phyloP scores from a whole-genome alignment of 225 moss, liverwort and hornwort genomes.

The Asterella californica region DNA sequence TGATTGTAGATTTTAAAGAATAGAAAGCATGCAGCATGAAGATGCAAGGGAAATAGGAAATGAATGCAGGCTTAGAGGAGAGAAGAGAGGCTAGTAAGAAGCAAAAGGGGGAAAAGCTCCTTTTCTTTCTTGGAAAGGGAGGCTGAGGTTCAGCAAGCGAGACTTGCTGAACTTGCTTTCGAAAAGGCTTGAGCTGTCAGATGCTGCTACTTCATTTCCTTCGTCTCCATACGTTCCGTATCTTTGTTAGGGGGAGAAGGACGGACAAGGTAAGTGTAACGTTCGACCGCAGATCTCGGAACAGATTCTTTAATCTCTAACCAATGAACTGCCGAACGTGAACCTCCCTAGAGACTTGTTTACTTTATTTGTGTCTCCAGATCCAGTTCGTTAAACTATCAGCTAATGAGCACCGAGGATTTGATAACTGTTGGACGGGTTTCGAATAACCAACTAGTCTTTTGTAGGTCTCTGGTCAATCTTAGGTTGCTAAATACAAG shows the following conservation, averaged over 20 bases:
- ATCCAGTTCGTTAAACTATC: no score
- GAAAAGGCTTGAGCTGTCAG: not conserved
- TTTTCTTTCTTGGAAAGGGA: slow-evolving; percentile 1
- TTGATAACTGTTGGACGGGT: no score
- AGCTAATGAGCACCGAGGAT: no score
- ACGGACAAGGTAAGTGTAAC: not conserved
- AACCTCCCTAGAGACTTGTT: no score
- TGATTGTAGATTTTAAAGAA: slow-evolving; percentile 1
- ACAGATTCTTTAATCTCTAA: no score
- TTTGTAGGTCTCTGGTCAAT: no score
- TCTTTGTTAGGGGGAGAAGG: not conserved
- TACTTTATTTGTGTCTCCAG: no score
- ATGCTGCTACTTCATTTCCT: not conserved
- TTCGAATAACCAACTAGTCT: no score
- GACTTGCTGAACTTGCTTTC: not conserved
- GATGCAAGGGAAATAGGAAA: not conserved
- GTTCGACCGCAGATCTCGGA: no score
- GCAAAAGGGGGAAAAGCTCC: not conserved
- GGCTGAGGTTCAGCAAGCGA: not conserved
- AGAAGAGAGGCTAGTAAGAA: not conserved
- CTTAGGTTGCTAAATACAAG: no score
- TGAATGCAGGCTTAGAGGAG: slow-evolving; percentile 2
- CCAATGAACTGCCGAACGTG: no score
- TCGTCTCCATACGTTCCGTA: slow-evolving; percentile 1
- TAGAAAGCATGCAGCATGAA: not conserved